Evolutionary conservation across 73 alveolate genomes (phyloP), one percentile per base, ranked within the genome.

Genomic region (Stentor roeselii): DNA sequence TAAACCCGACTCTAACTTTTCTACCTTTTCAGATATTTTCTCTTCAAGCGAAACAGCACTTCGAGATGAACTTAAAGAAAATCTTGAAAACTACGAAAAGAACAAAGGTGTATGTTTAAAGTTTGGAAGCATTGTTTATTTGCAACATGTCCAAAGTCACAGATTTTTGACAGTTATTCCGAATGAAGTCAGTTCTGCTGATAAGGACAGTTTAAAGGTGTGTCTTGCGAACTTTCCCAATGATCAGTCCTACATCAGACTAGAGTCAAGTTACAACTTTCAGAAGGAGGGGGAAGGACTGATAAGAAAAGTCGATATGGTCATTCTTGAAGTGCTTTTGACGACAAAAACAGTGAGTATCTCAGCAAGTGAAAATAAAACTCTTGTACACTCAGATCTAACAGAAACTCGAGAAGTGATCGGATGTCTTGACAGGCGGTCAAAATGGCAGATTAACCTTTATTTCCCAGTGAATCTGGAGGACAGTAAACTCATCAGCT

Each of bases 231-330:
- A 76, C 34, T 76, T 76, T 39, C 60, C 60, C 2, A 76, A 40
- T 2, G 84, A 76, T 15, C 34, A 76, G n/a, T 76, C 84, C 0
- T 35, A 76, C n/a, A 27, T 76, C 34, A 76, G 67, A 2, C 14
- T 76, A 6, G 36, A 37, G 37, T 37, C 84, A 0, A 76, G 74
- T 2, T 76, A 76, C 39, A 37, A 41, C 60, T 76, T 21, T 34
- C 84, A 76, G 67, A 76, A 76, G 39, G 84, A 76, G n/a, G 67
- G 84, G 21, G n/a, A 40, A 1, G 84, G 84, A 38, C 74, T 76
- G 1, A 35, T 76, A n/a, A 76, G 80, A 32, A 21, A 21, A 21
- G 34, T 14, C 11, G 80, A 67, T 67, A 67, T 21, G 14, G 41
- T 67, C 11, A 1, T 67, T 1, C 37, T 67, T 67, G 80, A 67